Percentiles rank a stretch among this genome's conserved stretches.
Conservation (phyloP, 176 grass and related monocot genomes). For the Triticum aestivum region IWGSC_CS_RefSeq_v2.1 NC_057804.1:610724763-610725262, state of each 20-base stretch:
- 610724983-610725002: conserved; percentile 58
- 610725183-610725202: conserved; percentile 48
- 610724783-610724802: neutral
- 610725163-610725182: neutral
- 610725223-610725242: conserved; percentile 41
- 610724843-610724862: neutral
- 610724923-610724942: no score
- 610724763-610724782: no score
- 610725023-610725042: conserved; percentile 4
- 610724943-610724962: no score
- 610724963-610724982: no score
- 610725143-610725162: conserved; percentile 25
- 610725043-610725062: conserved; percentile 21
- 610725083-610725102: no score
- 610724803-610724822: conserved; percentile 42
- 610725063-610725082: neutral
- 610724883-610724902: no score
- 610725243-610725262: conserved; percentile 62
- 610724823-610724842: conserved; percentile 33
- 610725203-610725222: neutral
- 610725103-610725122: conserved; percentile 14
- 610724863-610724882: no score
- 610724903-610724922: no score
- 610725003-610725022: conserved; percentile 45
- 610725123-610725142: conserved; percentile 48